Evolutionary conservation across 2,329 filamentous ascomycete genomes (phyloP).

Genomic region (Grosmannia huntii): DNA sequence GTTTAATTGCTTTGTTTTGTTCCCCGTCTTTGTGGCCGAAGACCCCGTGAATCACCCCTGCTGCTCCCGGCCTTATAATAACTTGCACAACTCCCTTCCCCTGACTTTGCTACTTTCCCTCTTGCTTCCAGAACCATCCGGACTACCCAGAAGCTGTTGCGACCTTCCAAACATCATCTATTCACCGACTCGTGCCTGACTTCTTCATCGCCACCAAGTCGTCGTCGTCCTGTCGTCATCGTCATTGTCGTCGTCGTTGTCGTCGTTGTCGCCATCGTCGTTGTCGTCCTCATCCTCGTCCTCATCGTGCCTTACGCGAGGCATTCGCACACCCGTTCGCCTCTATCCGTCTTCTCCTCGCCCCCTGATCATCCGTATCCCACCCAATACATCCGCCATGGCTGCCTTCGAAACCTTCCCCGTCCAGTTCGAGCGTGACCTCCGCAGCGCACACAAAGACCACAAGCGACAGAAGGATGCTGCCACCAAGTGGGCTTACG

Average conservation of each 20-base stretch:
- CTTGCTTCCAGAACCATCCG: not conserved
- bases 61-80: not conserved
- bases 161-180: not conserved
- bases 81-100: not conserved
- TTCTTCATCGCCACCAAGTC: not conserved
- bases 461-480: conserved; percentile 31
- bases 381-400: not conserved
- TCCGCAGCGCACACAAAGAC: conserved; percentile 29
- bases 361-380: not conserved
- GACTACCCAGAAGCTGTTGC: not conserved
- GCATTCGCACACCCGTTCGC: not conserved
- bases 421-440: conserved; percentile 25
- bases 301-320: not conserved
- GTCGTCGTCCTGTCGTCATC: too few relatives aligned
- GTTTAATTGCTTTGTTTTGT: not conserved
- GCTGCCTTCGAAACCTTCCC: conserved; percentile 9
- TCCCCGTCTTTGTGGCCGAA: not conserved
- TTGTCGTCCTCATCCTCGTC: not conserved
- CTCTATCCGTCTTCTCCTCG: not conserved
- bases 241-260: too few relatives aligned
- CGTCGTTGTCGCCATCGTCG: not conserved
- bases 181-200: not conserved
- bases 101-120: not conserved
- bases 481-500: conserved; percentile 28
- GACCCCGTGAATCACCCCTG: not conserved